Percentiles rank a stretch among this genome's conserved stretches.
Evolutionary conservation across 1,139 yeast genomes (phyloP).

Genomic region (Yamadazyma diddensiae): DNA sequence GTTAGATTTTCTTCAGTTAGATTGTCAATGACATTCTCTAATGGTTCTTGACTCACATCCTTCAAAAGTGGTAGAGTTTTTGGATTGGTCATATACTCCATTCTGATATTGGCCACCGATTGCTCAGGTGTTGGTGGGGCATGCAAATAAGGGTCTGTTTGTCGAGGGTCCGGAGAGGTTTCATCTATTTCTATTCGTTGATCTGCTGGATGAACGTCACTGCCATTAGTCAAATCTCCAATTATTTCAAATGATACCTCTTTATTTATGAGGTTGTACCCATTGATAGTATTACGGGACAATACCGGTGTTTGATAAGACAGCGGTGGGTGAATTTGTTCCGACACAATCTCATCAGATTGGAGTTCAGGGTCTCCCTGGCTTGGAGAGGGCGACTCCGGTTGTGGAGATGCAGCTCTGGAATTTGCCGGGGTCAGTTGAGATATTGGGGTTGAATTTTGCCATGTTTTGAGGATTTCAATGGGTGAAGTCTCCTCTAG

Average conservation of each 20-base stretch:
- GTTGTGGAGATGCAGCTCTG: slow-evolving; percentile 21
- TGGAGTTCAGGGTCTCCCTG: slow-evolving; percentile 2
- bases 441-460: slow-evolving; percentile 29
- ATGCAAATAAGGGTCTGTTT: slow-evolving; percentile 34
- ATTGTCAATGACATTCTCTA: slow-evolving; percentile 18
- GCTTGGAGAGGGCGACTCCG: background rate
- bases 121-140: slow-evolving; percentile 9
- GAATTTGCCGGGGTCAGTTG: slow-evolving; percentile 37
- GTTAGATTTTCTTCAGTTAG: slow-evolving; percentile 22
- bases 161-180: slow-evolving; percentile 19
- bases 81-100: slow-evolving; percentile 15
- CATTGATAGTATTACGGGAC: slow-evolving; percentile 21
- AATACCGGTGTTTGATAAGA: background rate
- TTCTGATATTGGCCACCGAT: slow-evolving; percentile 8
- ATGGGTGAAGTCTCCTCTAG: slow-evolving; percentile 10
- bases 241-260: slow-evolving; percentile 9
- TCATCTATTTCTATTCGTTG: slow-evolving; percentile 23
- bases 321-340: background rate
- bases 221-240: slow-evolving; percentile 29
- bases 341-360: background rate
- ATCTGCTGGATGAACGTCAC: slow-evolving; percentile 38
- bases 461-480: slow-evolving; percentile 5
- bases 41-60: slow-evolving; percentile 1
- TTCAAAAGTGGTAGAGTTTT: slow-evolving; percentile 20
- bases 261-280: slow-evolving; percentile 35